Conservation (phyloP, 305 asterid genomes). For the Lippia alba region DNA sequence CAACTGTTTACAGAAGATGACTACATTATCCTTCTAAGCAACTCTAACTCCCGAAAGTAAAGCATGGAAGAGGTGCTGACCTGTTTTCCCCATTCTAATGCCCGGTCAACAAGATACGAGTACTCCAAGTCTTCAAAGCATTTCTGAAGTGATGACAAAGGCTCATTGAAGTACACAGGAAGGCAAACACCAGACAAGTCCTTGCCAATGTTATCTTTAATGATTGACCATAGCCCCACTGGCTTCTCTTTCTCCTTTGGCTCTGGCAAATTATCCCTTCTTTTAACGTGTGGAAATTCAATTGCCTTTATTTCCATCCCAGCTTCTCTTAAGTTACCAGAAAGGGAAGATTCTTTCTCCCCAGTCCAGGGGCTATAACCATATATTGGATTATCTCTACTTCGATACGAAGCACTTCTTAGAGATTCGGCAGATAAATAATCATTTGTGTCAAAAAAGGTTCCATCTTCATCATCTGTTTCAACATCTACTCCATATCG, state of each 20-base stretch:
- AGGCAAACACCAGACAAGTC: slow-evolving; percentile 98
- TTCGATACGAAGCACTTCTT: slow-evolving; percentile 86
- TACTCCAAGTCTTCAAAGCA: slow-evolving; percentile 98
- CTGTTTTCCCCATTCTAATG: slow-evolving; percentile 94
- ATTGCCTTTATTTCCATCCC: slow-evolving; percentile 62
- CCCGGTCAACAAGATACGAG: slow-evolving; percentile 89
- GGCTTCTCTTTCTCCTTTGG: slow-evolving; percentile 98
- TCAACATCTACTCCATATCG: slow-evolving; percentile 80
- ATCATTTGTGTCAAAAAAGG: slow-evolving; percentile 89
- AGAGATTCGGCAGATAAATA: slow-evolving; percentile 82
- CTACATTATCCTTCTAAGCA: slow-evolving; percentile 31
- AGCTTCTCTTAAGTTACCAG: slow-evolving; percentile 58
- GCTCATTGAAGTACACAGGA: slow-evolving; percentile 98
- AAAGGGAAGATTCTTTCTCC: slow-evolving; percentile 64
- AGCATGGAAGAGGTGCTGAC: slow-evolving; percentile 46
- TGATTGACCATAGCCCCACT: slow-evolving; percentile 92
- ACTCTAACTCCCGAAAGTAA: slow-evolving; percentile 22
- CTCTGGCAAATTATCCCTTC: slow-evolving; percentile 88
- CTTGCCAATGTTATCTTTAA: slow-evolving; percentile 98
- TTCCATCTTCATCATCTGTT: slow-evolving; percentile 88
- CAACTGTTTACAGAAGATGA: slow-evolving; percentile 21
- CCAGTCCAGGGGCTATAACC: slow-evolving; percentile 56
- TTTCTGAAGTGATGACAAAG: slow-evolving; percentile 93
- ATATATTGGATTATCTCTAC: slow-evolving; percentile 73
- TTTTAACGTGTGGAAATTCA: slow-evolving; percentile 70